Evolutionary conservation across 1,139 yeast genomes (phyloP).

Genomic region (Yamadazyma jaroonii): DNA sequence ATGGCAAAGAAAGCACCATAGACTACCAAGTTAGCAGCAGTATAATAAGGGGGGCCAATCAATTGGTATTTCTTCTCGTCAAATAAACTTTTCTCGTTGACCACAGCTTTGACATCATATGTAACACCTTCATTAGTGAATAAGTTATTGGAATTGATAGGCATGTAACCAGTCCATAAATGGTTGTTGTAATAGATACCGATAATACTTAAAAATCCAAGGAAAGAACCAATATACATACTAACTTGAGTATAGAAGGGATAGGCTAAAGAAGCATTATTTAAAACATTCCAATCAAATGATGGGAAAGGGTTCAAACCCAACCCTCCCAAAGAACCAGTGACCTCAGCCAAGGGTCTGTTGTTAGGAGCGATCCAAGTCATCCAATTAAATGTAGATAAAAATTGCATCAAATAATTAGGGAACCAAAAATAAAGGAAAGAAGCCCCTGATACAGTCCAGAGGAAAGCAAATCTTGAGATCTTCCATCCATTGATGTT

Average conservation of each 20-base stretch:
- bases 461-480: constrained; percentile 34
- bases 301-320: constrained; percentile 41
- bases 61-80: constrained; percentile 33
- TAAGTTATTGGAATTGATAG: constrained; percentile 31
- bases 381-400: constrained; percentile 43
- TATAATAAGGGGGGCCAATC: constrained; percentile 54
- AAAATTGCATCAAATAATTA: constrained; percentile 31
- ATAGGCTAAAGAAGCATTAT: constrained; percentile 27
- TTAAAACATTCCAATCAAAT: constrained; percentile 41
- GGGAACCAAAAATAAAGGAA: constrained; percentile 41
- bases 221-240: constrained; percentile 26
- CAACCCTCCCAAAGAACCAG: constrained; percentile 35
- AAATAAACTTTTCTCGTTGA: constrained; percentile 24
- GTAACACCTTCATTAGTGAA: constrained; percentile 28
- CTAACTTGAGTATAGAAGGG: constrained; percentile 35
- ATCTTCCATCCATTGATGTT: constrained; percentile 37
- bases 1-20: constrained; percentile 38
- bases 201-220: constrained; percentile 27
- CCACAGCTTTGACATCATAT: constrained; percentile 26
- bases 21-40: constrained; percentile 46
- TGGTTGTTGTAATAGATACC: constrained; percentile 30
- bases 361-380: constrained; percentile 39
- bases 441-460: constrained; percentile 23
- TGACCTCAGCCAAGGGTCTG: constrained; percentile 33
- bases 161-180: constrained; percentile 34